Evolutionary conservation across 768 basidiomycete species (phyloP).

Genomic region (Omphalotus guepiniiformis): DNA sequence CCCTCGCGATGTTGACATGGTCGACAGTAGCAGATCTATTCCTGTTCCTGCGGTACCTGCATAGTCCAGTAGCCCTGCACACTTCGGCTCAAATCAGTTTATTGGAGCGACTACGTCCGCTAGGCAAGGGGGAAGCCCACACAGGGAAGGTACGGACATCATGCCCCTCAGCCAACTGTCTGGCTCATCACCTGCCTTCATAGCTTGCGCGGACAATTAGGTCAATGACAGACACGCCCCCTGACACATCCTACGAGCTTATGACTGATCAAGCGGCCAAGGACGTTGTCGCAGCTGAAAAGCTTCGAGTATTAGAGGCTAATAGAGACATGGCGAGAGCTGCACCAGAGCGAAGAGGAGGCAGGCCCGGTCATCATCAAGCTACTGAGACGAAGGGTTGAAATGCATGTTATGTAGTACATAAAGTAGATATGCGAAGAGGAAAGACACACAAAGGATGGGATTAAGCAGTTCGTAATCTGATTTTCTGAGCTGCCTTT

Average conservation of each 20-base stretch:
- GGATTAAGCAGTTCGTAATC: conserved; percentile 52
- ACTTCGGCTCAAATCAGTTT: conserved; percentile 45
- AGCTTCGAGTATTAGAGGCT: conserved; percentile 50
- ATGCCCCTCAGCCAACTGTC: background rate
- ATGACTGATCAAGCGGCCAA: conserved; percentile 56
- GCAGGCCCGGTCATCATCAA: background rate
- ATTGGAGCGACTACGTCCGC: conserved; percentile 45
- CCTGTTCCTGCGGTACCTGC: conserved; percentile 54
- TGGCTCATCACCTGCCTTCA: conserved; percentile 4
- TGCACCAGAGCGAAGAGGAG: conserved; percentile 2
- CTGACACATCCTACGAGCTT: conserved; percentile 38
- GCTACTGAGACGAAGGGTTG: conserved; percentile 7
- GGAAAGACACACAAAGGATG: conserved; percentile 8
- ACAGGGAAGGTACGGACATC: conserved; percentile 41
- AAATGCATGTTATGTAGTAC: background rate
- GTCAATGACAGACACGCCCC: conserved; percentile 46
- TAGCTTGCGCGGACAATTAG: conserved; percentile 56
- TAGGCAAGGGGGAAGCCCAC: conserved; percentile 42
- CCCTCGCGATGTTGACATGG: conserved; percentile 48
- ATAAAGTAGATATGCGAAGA: conserved; percentile 2
- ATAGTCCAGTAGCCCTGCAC: conserved; percentile 50
- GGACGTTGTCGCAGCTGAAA: conserved; percentile 67
- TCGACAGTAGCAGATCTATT: conserved; percentile 65
- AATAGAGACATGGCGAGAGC: conserved; percentile 10
- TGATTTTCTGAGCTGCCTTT: conserved; percentile 62